phyloP scores from a whole-genome alignment of 2,329 filamentous ascomycete species.

The Apiospora sp. region DNA sequence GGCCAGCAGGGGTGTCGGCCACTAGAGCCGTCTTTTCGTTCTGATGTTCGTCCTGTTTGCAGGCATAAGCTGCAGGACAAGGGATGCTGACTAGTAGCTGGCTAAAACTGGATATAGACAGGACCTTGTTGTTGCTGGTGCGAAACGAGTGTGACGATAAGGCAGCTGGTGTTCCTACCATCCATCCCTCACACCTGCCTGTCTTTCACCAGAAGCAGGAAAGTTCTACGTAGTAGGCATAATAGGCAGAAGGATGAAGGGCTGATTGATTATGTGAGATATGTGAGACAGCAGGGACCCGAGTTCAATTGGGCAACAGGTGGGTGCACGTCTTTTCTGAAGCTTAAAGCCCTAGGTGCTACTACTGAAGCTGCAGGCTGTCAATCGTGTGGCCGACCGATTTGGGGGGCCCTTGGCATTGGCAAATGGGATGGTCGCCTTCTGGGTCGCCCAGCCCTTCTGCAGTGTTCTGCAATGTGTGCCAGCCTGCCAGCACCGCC shows the following conservation, averaged over 20 bases:
- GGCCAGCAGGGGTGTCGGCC: slow-evolving; percentile 5
- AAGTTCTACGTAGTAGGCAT: too few relatives aligned
- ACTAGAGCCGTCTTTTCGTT: background rate
- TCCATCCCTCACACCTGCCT: background rate
- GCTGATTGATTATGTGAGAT: background rate
- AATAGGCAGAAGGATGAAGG: background rate
- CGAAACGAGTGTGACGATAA: background rate
- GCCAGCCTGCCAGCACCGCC: background rate
- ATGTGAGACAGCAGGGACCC: background rate
- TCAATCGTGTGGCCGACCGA: background rate
- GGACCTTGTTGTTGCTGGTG: background rate
- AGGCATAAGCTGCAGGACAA: background rate
- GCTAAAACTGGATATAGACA: background rate
- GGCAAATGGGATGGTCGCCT: background rate
- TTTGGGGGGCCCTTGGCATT: background rate
- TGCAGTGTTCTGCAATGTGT: too few relatives aligned
- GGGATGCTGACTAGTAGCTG: background rate
- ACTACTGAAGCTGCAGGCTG: slow-evolving; percentile 2
- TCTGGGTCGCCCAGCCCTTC: background rate
- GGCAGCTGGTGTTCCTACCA: background rate
- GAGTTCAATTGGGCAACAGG: background rate
- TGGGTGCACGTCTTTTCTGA: background rate
- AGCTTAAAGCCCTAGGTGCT: too few relatives aligned
- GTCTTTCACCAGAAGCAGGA: too few relatives aligned
- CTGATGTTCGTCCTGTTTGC: background rate